phyloP scores from a whole-genome alignment of 306 rosid genomes.

The Cicer pinnatifidum region DNA sequence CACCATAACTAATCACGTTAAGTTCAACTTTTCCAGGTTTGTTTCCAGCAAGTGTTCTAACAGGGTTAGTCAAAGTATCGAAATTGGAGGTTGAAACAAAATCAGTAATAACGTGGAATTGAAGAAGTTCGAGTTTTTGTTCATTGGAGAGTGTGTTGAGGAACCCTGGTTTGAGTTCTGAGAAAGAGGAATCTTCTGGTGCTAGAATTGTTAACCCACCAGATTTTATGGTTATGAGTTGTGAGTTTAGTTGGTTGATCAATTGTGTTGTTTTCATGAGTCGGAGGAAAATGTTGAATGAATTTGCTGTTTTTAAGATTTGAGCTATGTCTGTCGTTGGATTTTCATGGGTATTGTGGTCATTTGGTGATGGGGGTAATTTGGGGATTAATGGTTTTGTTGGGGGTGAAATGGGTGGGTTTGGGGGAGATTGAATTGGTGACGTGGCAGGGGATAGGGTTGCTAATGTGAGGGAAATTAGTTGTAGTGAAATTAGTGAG shows the following conservation, averaged over 20 bases:
- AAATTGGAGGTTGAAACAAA: slow-evolving; percentile 59
- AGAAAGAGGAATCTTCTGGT: slow-evolving; percentile 61
- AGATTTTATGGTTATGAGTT: slow-evolving; percentile 55
- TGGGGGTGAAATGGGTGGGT: slow-evolving; percentile 38
- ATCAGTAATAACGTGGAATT: slow-evolving; percentile 65
- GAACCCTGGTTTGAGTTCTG: slow-evolving; percentile 68
- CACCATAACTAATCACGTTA: slow-evolving; percentile 63
- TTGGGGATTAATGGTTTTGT: slow-evolving; percentile 32
- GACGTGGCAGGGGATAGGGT: slow-evolving; percentile 50
- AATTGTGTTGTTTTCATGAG: slow-evolving; percentile 66
- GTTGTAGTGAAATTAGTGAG: slow-evolving; percentile 30
- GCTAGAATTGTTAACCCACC: slow-evolving; percentile 62
- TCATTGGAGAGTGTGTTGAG: slow-evolving; percentile 58
- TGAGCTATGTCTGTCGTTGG: slow-evolving; percentile 44
- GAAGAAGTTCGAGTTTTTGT: slow-evolving; percentile 64
- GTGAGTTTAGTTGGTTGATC: slow-evolving; percentile 57
- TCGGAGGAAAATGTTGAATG: slow-evolving; percentile 56
- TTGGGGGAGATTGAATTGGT: slow-evolving; percentile 44
- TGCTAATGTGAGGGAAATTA: slow-evolving; percentile 40
- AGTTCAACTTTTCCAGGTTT: slow-evolving; percentile 54
- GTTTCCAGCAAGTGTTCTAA: slow-evolving; percentile 66
- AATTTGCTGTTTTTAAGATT: slow-evolving; percentile 54
- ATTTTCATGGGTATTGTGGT: slow-evolving; percentile 11
- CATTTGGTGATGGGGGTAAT: slow-evolving; percentile 38
- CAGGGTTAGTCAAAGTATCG: slow-evolving; percentile 70